Evolutionary conservation across 129 eudicot genomes (phyloP), one percentile per base, ranked within the genome.

Genomic region (Centaurea solstitialis): DNA sequence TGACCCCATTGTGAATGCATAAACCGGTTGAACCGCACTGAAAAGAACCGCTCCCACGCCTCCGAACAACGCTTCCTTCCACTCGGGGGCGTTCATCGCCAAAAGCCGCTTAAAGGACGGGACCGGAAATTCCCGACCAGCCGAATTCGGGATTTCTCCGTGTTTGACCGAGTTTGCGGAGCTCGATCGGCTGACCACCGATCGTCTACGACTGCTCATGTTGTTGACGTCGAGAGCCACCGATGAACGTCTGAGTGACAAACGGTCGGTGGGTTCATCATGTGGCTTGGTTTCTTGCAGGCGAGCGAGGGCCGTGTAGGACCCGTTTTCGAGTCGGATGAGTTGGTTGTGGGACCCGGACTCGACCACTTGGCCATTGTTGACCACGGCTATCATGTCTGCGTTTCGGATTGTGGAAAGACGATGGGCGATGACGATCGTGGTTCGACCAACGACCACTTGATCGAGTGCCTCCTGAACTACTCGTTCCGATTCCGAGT

Each of bases 401-500:
- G 96, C 98, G 35, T 90, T 88, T 33, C 87, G 79, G 65, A 93
- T 89, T 24, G 98, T 90, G 78, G 98, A 93, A 81, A 93, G 90
- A 39, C 98, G 96, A 47, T 93, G 98, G 38, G 93, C 98, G 13
- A 93, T 84, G 67, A 87, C 74, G 74, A 93, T 87, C 68, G 98
- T 90, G 81, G 98, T 90, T 47, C 91, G 90, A 43, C 98, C 98
- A 9, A 84, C 64, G 0, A 86, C 82, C 2, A 88, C 93, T 72
- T 73, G 87, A 88, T 93, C 96, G 9, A 90, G 98, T 15, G 96
- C 98, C n/a, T n/a, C n/a, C n/a, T n/a, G n/a, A n/a, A n/a, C n/a
- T n/a, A n/a, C n/a, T n/a, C n/a, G n/a, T n/a, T 93, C 98, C 0
- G 98, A 93, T 75, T 90, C 96, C 0, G 93, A 86, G 85, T 90